Evolutionary conservation across 371 early-diverging fungal species (phyloP), one percentile per base, ranked within the genome.

Genomic region (Mortierella sp.): DNA sequence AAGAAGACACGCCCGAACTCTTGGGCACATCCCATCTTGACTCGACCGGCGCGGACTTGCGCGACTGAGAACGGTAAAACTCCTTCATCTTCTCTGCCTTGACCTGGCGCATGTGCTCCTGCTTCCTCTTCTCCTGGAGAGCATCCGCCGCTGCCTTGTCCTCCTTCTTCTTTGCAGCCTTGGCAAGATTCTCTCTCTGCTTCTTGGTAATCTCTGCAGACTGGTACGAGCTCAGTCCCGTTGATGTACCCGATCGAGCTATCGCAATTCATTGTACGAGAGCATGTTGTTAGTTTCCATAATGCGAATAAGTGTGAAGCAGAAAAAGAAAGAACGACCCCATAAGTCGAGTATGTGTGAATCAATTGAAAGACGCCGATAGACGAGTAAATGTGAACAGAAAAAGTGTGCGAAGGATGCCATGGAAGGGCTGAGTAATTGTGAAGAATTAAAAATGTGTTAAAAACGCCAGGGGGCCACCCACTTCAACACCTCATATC

Each of bases 51-150:
- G 79, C 55, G 72, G 76, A 79, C 70, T 85, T 85, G 18, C 75
- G 70, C n/a, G 79, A 54, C 51, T 85, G 86, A 1, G 81, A 48
- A 2, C 76, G 72, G n/a, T 85, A 81, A 79, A 82, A 85, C 72
- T 85, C 77, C 75, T 85, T 85, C 86, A 85, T 85, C 77, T 79
- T 81, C 65, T 85, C 86, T 18, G 79, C 73, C 72, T 85, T 77
- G 35, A 85, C 86, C 43, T 82, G 82, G 8, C 82, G 82, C 82
- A 85, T 74, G 32, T 85, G 86, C 38, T 81, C 86, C 74, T 68
- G 44, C 14, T 76, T 73, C 18, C 86, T 72, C 77, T 85, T 74
- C 63, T 81, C 86, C 70, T 85, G 86, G 6, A 79, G 6, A 10
- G 86, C 82, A 68, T 85, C 86, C 77, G 43, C 27, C 3, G 82